These are phyloP conservation scores for Penicillium oxalicum DNA, from an alignment of 2,329 filamentous ascomycete genomes.

Conservation along the genomic window DNA sequence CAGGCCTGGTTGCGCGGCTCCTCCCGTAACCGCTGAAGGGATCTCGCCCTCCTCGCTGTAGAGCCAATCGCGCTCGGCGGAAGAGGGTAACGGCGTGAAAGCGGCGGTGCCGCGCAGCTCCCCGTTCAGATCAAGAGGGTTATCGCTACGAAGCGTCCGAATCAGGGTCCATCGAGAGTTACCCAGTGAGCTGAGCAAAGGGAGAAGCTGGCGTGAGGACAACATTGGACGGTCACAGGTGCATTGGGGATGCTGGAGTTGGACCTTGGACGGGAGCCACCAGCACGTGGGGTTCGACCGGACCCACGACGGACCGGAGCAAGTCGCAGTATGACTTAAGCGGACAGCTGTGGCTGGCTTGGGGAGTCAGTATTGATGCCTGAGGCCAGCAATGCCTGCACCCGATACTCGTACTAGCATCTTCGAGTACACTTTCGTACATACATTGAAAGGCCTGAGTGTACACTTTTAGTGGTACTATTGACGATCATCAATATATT, in stretches of 20 bases:
- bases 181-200: constrained; percentile 27
- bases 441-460: no score
- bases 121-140: constrained; percentile 38
- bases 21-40: constrained; percentile 21
- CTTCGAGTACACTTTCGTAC: no score
- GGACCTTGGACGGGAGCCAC: no score
- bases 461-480: no score
- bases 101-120: constrained; percentile 37
- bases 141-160: constrained; percentile 37
- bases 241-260: not conserved
- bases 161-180: constrained; percentile 31
- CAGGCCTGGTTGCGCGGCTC: constrained; percentile 19
- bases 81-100: constrained; percentile 26
- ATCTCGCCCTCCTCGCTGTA: constrained; percentile 42
- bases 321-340: no score
- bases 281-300: no score
- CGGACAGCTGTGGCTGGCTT: no score
- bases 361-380: no score
- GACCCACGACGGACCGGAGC: no score
- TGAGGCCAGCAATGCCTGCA: no score
- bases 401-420: no score
- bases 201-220: constrained; percentile 16
- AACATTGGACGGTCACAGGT: not conserved
- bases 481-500: no score
- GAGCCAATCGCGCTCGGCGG: constrained; percentile 29